Conservation (phyloP, 225 moss, liverwort and hornwort genomes). For the Sphagnum contortum region DNA sequence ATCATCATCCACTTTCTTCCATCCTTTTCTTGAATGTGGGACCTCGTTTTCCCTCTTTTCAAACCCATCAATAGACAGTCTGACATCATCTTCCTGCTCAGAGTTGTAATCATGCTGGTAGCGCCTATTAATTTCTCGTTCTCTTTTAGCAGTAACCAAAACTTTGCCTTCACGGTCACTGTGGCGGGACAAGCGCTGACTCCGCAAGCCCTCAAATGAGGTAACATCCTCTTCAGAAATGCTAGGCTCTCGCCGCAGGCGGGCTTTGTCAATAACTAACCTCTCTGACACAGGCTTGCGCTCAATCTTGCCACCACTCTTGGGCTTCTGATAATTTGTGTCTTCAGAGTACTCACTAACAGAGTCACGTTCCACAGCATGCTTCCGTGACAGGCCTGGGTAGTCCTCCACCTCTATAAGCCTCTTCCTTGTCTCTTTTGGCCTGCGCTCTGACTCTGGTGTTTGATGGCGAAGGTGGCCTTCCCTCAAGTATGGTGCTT, state of each 20-base stretch:
- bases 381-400: conserved; percentile 36
- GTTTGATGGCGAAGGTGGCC: conserved; percentile 54
- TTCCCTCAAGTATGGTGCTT: conserved; percentile 56
- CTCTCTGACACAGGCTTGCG: conserved; percentile 45
- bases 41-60: conserved; percentile 51
- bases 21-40: conserved; percentile 32
- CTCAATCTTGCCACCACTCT: conserved; percentile 40
- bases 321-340: conserved; percentile 55
- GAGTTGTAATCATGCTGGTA: conserved; percentile 47
- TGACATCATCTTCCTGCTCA: conserved; percentile 48
- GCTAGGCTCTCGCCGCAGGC: conserved; percentile 53
- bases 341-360: conserved; percentile 62
- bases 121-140: conserved; percentile 54
- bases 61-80: conserved; percentile 13
- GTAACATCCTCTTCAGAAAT: conserved; percentile 62
- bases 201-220: conserved; percentile 65
- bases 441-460: conserved; percentile 66
- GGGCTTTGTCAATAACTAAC: conserved; percentile 29
- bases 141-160: conserved; percentile 16
- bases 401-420: conserved; percentile 45
- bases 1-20: conserved; percentile 43
- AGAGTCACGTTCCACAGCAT: conserved; percentile 63
- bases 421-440: conserved; percentile 57
- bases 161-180: conserved; percentile 36
- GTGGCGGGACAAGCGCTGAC: conserved; percentile 34